Conservation (phyloP, 2,329 filamentous ascomycete genomes). For the Colletotrichum lentis region DNA sequence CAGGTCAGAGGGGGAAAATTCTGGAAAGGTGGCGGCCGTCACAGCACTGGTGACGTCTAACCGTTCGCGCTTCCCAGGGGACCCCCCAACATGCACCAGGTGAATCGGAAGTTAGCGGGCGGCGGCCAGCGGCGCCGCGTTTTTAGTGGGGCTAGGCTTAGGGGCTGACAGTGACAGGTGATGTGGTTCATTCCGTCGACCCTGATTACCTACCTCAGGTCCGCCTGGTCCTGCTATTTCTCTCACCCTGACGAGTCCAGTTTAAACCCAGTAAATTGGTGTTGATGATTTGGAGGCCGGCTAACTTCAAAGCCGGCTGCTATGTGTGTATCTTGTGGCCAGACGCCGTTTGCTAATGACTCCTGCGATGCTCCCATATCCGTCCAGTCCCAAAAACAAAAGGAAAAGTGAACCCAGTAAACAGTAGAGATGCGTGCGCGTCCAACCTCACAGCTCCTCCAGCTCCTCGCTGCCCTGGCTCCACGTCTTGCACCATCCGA, state of each 20-base stretch:
- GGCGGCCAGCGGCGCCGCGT: not conserved
- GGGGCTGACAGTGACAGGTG: not conserved
- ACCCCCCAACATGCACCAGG: not conserved
- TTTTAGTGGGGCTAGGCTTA: constrained; percentile 5
- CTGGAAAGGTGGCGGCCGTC: constrained; percentile 27
- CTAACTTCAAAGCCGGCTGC: not conserved
- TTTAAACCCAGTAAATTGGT: not conserved
- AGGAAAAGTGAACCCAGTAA: not conserved
- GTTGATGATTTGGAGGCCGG: not conserved
- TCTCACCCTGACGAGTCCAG: not conserved
- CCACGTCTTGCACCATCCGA: constrained; percentile 54
- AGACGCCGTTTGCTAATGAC: constrained; percentile 13
- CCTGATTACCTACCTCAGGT: too few relatives aligned
- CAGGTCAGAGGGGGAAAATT: constrained; percentile 12
- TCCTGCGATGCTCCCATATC: constrained; percentile 1
- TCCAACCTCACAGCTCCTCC: constrained; percentile 34
- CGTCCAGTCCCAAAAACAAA: not conserved
- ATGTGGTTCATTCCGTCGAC: not conserved
- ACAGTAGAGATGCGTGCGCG: not conserved
- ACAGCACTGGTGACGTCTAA: constrained; percentile 32
- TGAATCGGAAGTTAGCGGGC: constrained; percentile 12
- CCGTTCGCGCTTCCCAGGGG: constrained; percentile 1
- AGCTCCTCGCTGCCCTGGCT: constrained; percentile 36
- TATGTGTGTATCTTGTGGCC: constrained; percentile 1
- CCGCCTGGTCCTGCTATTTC: too few relatives aligned